Base-by-base conservation (phyloP, 345 rosid genomes). In the Camelina hispida region DNA sequence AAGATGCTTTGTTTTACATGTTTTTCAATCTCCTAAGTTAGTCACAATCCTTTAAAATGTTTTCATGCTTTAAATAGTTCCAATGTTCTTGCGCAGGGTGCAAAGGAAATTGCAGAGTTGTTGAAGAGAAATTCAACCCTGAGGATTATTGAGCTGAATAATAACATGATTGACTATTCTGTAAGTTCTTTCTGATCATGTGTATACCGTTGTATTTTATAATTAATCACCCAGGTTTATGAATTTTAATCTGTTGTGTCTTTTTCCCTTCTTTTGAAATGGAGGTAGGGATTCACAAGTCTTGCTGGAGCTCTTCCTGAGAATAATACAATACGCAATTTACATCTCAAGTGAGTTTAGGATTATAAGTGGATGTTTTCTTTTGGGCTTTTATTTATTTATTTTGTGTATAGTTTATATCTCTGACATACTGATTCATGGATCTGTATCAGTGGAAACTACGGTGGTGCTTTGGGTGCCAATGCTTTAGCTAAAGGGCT, bases 81-180 rank as follows among this genome's bases (percentile, higher is more conserved):
- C 34, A 14, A 23, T 78, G 67, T 57, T 62, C 60, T 14, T 68
- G 23, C 68, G 83, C 91, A 94, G 97, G 98, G 98, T 83, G 96
- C 97, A 8, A 87, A 84, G 84, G 96, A 88, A 61, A 65, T 94
- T 74, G 95, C 96, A n/a, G 96, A 90, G 75, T 77, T 91, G 81
- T 75, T 94, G 85, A 88, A 91, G 87, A 90, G 86, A 77, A 90
- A 89, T 80, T 69, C 95, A 63, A 85, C 73, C 69, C 77, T 94
- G 84, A 93, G 89, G 57, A 86, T 83, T 77, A 79, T 94, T 74
- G 97, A 94, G 82, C 89, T 94, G 28, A 91, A 94, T 78, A 91
- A 94, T 85, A 94, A 94, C 75, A 83, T 87, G 95, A 88, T 94
- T n/a, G 98, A 94, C 72, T 94, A 91, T 83, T 88, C 97, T 84